Evolutionary conservation across 345 rosid species (phyloP).

Genomic region (Eucalyptus brandiana): DNA sequence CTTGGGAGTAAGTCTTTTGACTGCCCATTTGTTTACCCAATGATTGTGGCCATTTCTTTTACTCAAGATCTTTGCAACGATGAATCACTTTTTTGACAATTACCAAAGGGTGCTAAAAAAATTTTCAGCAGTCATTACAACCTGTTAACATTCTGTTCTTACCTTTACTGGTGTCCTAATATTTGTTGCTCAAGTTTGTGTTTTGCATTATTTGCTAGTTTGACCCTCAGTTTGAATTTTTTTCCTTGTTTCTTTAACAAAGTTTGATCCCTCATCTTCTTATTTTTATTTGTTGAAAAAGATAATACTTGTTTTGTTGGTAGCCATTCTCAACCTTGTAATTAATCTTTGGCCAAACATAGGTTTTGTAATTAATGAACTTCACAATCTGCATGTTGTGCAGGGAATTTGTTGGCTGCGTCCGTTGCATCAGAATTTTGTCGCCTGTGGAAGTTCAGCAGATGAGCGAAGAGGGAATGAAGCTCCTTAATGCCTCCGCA

Average conservation of each 20-base stretch:
- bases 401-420: constrained; percentile 95
- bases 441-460: constrained; percentile 96
- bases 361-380: background rate
- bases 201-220: background rate
- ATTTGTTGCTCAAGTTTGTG: background rate
- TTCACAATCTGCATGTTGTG: background rate
- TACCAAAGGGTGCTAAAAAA: background rate
- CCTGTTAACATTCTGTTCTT: background rate
- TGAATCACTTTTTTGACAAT: background rate
- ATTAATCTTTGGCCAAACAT: background rate
- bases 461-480: constrained; percentile 99
- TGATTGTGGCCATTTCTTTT: background rate
- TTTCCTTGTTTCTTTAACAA: background rate
- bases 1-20: constrained; percentile 79
- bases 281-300: background rate
- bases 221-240: background rate
- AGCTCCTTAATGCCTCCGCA: constrained; percentile 68
- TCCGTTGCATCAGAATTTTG: constrained; percentile 92
- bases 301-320: background rate
- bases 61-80: background rate
- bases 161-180: background rate
- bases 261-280: background rate
- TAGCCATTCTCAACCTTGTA: background rate
- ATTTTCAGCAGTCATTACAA: background rate
- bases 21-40: background rate